phyloP scores from a whole-genome alignment of 2,329 filamentous ascomycete species.

The Leptographium galeiforme region DNA sequence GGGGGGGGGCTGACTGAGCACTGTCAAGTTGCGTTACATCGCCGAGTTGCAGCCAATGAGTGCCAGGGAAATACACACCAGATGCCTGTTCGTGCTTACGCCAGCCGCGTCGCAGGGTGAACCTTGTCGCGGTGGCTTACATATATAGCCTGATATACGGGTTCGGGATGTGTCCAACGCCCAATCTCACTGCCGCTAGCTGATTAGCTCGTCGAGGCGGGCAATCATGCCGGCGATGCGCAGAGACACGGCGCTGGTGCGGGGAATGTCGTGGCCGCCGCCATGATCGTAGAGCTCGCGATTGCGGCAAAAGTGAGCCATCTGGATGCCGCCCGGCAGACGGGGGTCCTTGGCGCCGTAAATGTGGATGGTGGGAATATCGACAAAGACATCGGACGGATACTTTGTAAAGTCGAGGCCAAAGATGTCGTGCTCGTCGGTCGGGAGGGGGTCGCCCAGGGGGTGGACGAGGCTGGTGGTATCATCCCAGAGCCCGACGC shows the following conservation, averaged over 20 bases:
- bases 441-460: slow-evolving; percentile 14
- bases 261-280: slow-evolving; percentile 25
- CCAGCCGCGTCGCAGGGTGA: too few species aligned
- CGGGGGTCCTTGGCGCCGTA: slow-evolving; percentile 23
- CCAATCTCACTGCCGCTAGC: neutral
- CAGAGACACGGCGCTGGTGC: slow-evolving; percentile 19
- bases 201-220: slow-evolving; percentile 8
- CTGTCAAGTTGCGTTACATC: too few species aligned
- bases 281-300: slow-evolving; percentile 21
- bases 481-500: slow-evolving; percentile 22
- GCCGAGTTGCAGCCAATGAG: too few species aligned
- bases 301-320: slow-evolving; percentile 21
- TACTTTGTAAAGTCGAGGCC: slow-evolving; percentile 21
- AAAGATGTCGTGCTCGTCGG: slow-evolving; percentile 16
- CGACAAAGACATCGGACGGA: slow-evolving; percentile 17
- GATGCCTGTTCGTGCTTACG: too few species aligned
- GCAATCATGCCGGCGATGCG: slow-evolving; percentile 18
- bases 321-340: slow-evolving; percentile 21
- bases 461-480: slow-evolving; percentile 19
- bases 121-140: too few species aligned
- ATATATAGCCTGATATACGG: too few species aligned
- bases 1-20: too few species aligned
- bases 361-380: slow-evolving; percentile 23
- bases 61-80: too few species aligned
- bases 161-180: neutral